phyloP scores from a whole-genome alignment of 2,329 filamentous ascomycete genomes.

The Ophiocordyceps camponoti-leonardi region DNA sequence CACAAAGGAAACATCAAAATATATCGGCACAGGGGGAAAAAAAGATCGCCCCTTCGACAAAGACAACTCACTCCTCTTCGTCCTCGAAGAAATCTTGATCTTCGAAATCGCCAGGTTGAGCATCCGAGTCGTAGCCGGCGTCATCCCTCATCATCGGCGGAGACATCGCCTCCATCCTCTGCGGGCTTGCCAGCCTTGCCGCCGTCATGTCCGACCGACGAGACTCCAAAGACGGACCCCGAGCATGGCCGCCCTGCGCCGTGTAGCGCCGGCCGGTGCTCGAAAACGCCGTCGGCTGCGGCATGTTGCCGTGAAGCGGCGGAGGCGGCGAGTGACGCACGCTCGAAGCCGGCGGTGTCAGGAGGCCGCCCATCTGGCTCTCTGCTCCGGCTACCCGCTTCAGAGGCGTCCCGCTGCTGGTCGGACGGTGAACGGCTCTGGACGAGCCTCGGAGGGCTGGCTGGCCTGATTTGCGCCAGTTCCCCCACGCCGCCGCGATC shows the following conservation, averaged over 20 bases:
- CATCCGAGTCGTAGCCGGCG: constrained; percentile 43
- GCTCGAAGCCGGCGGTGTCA: constrained; percentile 76
- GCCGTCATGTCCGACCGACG: constrained; percentile 22
- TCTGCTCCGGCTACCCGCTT: constrained; percentile 34
- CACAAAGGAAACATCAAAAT: not conserved
- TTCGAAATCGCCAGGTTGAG: constrained; percentile 39
- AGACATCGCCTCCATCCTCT: constrained; percentile 29
- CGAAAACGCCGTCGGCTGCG: constrained; percentile 43
- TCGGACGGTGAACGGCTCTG: constrained; percentile 23
- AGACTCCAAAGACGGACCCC: constrained; percentile 15
- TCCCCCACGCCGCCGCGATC: constrained; percentile 83
- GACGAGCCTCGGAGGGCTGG: constrained; percentile 30
- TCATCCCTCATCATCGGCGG: constrained; percentile 41
- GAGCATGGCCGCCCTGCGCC: constrained; percentile 18
- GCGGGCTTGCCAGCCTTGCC: constrained; percentile 22
- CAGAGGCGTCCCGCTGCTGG: constrained; percentile 40
- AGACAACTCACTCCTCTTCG: too few relatives aligned
- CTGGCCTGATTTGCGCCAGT: constrained; percentile 63
- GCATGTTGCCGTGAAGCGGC: constrained; percentile 15
- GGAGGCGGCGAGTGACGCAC: constrained; percentile 45
- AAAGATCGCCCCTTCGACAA: too few relatives aligned
- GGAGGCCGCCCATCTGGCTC: constrained; percentile 56
- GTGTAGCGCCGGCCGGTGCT: constrained; percentile 42
- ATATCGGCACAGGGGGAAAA: too few relatives aligned
- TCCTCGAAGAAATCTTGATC: constrained; percentile 42